Percentiles rank a stretch among this genome's conserved stretches.
Conservation (phyloP, 768 basidiomycete species). For the Daedaleopsis nitida region DNA sequence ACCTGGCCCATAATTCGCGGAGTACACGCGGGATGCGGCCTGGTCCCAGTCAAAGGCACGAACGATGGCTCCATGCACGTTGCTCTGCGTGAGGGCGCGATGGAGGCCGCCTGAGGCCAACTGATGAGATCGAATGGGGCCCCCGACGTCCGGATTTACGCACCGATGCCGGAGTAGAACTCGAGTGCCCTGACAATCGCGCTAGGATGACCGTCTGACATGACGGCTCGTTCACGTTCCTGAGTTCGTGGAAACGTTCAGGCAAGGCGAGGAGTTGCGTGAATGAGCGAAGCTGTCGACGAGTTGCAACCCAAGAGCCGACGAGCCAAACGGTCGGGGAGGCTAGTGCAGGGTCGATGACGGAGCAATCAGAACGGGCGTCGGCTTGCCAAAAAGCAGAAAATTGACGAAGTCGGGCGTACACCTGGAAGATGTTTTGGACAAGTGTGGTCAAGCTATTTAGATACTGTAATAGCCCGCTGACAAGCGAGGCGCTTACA, state of each 20-base stretch:
- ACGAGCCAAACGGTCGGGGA: not conserved
- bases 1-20: constrained; percentile 53
- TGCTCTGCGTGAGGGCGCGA: constrained; percentile 59
- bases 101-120: constrained; percentile 66
- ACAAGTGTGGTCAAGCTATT: not conserved
- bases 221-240: not conserved
- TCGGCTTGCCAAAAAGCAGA: constrained; percentile 6
- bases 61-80: constrained; percentile 47
- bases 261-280: constrained; percentile 4
- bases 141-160: constrained; percentile 12
- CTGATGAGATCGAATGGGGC: constrained; percentile 3
- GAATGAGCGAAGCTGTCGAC: not conserved
- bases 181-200: constrained; percentile 42
- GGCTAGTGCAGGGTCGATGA: constrained; percentile 5
- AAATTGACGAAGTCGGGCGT: constrained; percentile 12
- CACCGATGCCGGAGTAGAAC: constrained; percentile 84
- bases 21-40: constrained; percentile 69
- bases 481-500: constrained; percentile 2
- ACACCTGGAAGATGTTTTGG: constrained; percentile 6
- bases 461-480: not conserved
- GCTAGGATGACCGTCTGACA: not conserved
- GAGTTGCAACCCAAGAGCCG: constrained; percentile 1
- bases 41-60: constrained; percentile 88
- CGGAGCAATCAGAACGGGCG: constrained; percentile 8
- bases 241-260: not conserved